phyloP scores from a whole-genome alignment of 2,329 filamentous ascomycete genomes.

The Fusarium begoniae region DNA sequence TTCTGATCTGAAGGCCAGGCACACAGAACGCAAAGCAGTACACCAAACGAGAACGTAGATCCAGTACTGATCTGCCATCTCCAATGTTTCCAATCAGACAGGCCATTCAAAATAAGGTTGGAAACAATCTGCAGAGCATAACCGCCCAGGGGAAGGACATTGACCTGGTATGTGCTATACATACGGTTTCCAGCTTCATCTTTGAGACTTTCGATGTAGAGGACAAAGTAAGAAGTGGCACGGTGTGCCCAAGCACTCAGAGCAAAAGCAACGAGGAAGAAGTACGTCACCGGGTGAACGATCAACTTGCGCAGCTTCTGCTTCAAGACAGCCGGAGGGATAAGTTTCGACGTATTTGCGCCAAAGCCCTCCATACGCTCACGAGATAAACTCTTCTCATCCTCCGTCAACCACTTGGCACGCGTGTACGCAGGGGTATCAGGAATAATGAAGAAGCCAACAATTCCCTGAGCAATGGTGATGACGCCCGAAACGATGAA shows the following conservation, averaged over 20 bases:
- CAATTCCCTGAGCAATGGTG: constrained; percentile 53
- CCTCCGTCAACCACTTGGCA: constrained; percentile 43
- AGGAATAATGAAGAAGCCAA: constrained; percentile 52
- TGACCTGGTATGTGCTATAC: constrained; percentile 47
- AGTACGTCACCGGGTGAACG: constrained; percentile 45
- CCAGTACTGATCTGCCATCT: constrained; percentile 51
- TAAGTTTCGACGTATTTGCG: constrained; percentile 43
- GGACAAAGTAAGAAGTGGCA: constrained; percentile 48
- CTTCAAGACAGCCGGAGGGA: constrained; percentile 37
- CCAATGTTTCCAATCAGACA: constrained; percentile 52
- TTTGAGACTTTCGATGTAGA: constrained; percentile 44
- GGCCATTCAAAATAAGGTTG: constrained; percentile 47
- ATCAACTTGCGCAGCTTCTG: constrained; percentile 42
- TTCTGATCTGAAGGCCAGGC: constrained; percentile 47
- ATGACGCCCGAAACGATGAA: constrained; percentile 56
- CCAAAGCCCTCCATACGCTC: constrained; percentile 43
- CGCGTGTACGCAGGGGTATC: constrained; percentile 45
- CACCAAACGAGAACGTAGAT: constrained; percentile 40
- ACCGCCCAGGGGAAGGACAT: constrained; percentile 44
- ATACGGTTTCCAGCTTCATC: constrained; percentile 39
- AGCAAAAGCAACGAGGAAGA: constrained; percentile 45
- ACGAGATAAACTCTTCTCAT: constrained; percentile 41
- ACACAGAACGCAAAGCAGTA: constrained; percentile 47
- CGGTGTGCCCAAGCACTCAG: constrained; percentile 45
- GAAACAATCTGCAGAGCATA: constrained; percentile 49